These are phyloP conservation scores for Oidiodendron maius DNA, from an alignment of 495 filamentous ascomycete genomes.

Conservation along the genomic window DNA sequence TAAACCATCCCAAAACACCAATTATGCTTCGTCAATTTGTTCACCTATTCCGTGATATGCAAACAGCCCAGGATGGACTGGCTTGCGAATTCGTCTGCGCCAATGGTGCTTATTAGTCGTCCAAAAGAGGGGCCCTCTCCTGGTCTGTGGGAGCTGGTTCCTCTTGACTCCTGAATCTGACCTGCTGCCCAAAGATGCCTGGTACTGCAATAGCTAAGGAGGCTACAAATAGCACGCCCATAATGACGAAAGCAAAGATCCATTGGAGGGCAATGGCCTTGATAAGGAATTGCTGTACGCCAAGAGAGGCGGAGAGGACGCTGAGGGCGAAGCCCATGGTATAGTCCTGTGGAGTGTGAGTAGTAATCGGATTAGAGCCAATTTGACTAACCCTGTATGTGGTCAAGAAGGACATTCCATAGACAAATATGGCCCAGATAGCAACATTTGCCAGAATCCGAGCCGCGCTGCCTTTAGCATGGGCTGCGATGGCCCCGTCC, in stretches of 20 bases:
- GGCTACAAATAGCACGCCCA: conserved; percentile 62
- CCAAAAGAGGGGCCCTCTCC: conserved; percentile 47
- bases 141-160: conserved; percentile 29
- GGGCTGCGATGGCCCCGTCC: conserved; percentile 76
- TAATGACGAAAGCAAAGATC: conserved; percentile 81
- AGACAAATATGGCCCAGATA: conserved; percentile 71
- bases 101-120: conserved; percentile 18
- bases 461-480: conserved; percentile 49
- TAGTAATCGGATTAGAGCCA: background rate
- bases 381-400: conserved; percentile 46
- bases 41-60: too few relatives aligned
- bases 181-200: conserved; percentile 49
- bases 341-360: conserved; percentile 49
- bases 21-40: too few relatives aligned
- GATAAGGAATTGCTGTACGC: conserved; percentile 65
- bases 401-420: conserved; percentile 66
- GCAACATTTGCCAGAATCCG: conserved; percentile 78
- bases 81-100: too few relatives aligned
- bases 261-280: conserved; percentile 74
- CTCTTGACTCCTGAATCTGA: conserved; percentile 25
- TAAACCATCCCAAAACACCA: too few relatives aligned
- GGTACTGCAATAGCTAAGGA: conserved; percentile 60
- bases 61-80: too few relatives aligned
- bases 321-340: conserved; percentile 74
- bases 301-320: conserved; percentile 66